Base-by-base conservation (phyloP, 306 rosid genomes). In the Rubus idaeus region DNA sequence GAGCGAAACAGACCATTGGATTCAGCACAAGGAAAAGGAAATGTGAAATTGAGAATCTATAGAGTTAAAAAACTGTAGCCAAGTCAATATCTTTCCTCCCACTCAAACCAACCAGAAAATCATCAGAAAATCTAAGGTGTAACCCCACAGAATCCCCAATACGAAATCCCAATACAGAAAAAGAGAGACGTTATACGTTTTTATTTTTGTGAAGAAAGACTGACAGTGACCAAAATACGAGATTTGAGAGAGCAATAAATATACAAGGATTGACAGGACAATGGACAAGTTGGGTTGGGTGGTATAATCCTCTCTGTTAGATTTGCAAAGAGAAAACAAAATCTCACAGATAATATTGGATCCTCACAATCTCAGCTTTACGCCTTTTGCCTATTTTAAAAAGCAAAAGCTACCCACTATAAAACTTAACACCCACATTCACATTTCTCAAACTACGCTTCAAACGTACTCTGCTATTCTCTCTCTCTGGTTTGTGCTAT, bases 311-410 rank as follows among this genome's bases (percentile, higher is more conserved):
- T 69, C 79, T 65, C 75, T 71, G 74, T 73, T 86, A 81, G 97
- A 91, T 91, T 91, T 91, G 83, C 84, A 79, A 62, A 79, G 75
- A 80, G 81, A 67, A 52, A 52, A 60, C 70, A 75, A 75, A 87
- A 88, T 91, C 91, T 89, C 83, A n/a, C 62, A 88, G 86, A 89
- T 89, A 70, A 74, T 75, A 45, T 86, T 85, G 87, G 96, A 93
- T 91, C 91, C 90, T 91, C 90, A 87, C 89, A 89, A 93, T 93
- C 97, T 85, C 78, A 73, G 82, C 86, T 80, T 90, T 93, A 80
- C 85, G 75, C 58, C 73, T 77, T 71, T 67, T 78, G 9, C 70
- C 83, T 80, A 37, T 75, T 76, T 78, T 66, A 71, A 71, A 78
- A 83, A 69, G 78, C 85, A 35, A 76, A 78, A 80, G 60, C 81